These are phyloP conservation scores for Phytophthora aleatoria DNA, from an alignment of 352 stramenopile genomes.

Conservation along the genomic window DNA sequence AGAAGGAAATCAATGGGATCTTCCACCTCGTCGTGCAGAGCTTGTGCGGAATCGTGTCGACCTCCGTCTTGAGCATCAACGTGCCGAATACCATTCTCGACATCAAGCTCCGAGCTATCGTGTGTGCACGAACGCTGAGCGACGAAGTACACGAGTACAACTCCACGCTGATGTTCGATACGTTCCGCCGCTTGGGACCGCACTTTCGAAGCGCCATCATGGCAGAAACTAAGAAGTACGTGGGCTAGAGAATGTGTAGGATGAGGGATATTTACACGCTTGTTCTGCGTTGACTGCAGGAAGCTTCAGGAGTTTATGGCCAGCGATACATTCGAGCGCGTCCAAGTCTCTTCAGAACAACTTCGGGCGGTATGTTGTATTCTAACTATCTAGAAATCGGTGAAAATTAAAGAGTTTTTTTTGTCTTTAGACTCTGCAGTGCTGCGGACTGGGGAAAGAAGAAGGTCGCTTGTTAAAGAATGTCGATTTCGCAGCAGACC, in stretches of 20 bases:
- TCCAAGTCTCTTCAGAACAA: conserved; percentile 51
- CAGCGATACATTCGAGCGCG: conserved; percentile 72
- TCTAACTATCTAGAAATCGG: neutral
- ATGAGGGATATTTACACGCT: neutral
- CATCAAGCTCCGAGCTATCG: conserved; percentile 69
- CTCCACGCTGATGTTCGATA: conserved; percentile 63
- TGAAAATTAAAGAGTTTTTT: neutral
- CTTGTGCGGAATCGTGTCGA: conserved; percentile 69
- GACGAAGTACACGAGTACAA: conserved; percentile 85
- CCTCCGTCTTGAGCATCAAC: conserved; percentile 65
- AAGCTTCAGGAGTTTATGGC: conserved; percentile 69
- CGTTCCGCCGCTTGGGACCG: conserved; percentile 59
- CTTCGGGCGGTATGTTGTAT: conserved; percentile 35
- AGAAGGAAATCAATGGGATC: conserved; percentile 85
- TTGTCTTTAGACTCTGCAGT: conserved; percentile 41
- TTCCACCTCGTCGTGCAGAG: conserved; percentile 82
- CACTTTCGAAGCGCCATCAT: conserved; percentile 70
- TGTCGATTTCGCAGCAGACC: conserved; percentile 47
- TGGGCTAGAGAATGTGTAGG: neutral
- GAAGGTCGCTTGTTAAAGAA: conserved; percentile 64
- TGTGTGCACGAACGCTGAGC: conserved; percentile 60
- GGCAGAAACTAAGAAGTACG: conserved; percentile 66
- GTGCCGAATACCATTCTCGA: conserved; percentile 60
- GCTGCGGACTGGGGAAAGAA: conserved; percentile 62
- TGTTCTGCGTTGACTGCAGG: conserved; percentile 26